Conservation (phyloP, 345 rosid species). For the Citrus glauca region DNA sequence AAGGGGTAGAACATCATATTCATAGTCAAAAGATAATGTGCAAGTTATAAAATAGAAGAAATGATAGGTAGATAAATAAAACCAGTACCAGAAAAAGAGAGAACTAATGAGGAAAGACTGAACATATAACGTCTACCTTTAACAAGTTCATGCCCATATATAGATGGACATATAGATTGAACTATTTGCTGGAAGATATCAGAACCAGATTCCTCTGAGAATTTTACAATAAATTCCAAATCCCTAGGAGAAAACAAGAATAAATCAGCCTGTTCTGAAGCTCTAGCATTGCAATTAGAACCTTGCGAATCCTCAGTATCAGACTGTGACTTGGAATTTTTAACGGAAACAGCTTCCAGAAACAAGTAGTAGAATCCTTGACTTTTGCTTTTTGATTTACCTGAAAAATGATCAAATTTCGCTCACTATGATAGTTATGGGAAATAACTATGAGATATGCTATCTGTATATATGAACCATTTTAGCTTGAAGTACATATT, state of each 20-base stretch:
- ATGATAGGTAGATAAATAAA: not conserved
- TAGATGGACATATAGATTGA: slow-evolving; percentile 92
- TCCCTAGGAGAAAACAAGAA: slow-evolving; percentile 81
- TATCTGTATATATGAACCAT: no score
- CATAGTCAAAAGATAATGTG: not conserved
- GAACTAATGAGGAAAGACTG: not conserved
- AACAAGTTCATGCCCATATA: slow-evolving; percentile 94
- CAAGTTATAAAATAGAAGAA: not conserved
- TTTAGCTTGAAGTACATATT: not conserved
- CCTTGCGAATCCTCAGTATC: slow-evolving; percentile 51
- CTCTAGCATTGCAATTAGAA: slow-evolving; percentile 37
- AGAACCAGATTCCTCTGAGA: slow-evolving; percentile 74
- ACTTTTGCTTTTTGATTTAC: slow-evolving; percentile 79
- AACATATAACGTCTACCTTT: slow-evolving; percentile 51
- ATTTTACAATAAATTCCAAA: slow-evolving; percentile 91
- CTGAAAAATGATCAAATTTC: slow-evolving; percentile 40
- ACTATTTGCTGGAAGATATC: slow-evolving; percentile 75
- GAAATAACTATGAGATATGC: slow-evolving; percentile 10
- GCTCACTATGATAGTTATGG: slow-evolving; percentile 4
- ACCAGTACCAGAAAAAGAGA: not conserved
- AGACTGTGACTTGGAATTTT: slow-evolving; percentile 76
- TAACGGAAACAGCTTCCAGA: slow-evolving; percentile 79
- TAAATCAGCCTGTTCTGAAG: slow-evolving; percentile 57
- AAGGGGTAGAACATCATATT: not conserved
- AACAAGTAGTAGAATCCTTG: slow-evolving; percentile 93